Evolutionary conservation across 768 basidiomycete species (phyloP).

Genomic region (Suillus sp.): DNA sequence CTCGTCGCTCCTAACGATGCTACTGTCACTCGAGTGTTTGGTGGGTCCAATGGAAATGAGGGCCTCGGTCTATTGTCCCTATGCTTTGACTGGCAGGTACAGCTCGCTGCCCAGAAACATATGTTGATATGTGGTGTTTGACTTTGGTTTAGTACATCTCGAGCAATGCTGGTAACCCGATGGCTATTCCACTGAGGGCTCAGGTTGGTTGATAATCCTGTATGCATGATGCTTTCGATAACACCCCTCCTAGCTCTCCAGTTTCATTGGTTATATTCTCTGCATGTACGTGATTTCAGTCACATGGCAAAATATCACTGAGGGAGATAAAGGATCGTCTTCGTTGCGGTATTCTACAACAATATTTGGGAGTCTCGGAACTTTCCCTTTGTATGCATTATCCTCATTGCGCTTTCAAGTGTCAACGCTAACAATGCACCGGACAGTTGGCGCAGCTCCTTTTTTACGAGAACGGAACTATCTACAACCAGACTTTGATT

Average conservation of each 20-base stretch:
- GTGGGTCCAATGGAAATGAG: slow-evolving; percentile 64
- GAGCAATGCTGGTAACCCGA: slow-evolving; percentile 39
- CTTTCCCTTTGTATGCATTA: slow-evolving; percentile 53
- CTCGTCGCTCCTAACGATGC: slow-evolving; percentile 50
- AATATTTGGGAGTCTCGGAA: slow-evolving; percentile 61
- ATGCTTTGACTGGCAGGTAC: slow-evolving; percentile 61
- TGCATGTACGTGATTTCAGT: slow-evolving; percentile 43
- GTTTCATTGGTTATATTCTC: slow-evolving; percentile 49
- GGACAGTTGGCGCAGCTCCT: slow-evolving; percentile 36
- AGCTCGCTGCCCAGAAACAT: slow-evolving; percentile 23
- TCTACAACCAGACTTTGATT: slow-evolving; percentile 54
- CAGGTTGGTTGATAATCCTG: slow-evolving; percentile 29
- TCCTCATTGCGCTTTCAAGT: slow-evolving; percentile 9
- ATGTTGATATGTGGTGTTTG: slow-evolving; percentile 41
- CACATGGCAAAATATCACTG: background rate
- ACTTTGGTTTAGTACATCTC: slow-evolving; percentile 41
- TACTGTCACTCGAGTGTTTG: slow-evolving; percentile 57
- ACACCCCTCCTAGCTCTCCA: slow-evolving; percentile 36
- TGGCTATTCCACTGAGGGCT: slow-evolving; percentile 56
- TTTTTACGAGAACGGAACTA: slow-evolving; percentile 53
- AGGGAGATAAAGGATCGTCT: slow-evolving; percentile 30
- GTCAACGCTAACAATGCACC: background rate
- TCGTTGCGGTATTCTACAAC: slow-evolving; percentile 39
- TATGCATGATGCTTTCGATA: background rate
- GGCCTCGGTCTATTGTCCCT: slow-evolving; percentile 61